Evolutionary conservation across 2,329 filamentous ascomycete genomes (phyloP), one percentile per base, ranked within the genome.

Genomic region (Sporothrix sp.): DNA sequence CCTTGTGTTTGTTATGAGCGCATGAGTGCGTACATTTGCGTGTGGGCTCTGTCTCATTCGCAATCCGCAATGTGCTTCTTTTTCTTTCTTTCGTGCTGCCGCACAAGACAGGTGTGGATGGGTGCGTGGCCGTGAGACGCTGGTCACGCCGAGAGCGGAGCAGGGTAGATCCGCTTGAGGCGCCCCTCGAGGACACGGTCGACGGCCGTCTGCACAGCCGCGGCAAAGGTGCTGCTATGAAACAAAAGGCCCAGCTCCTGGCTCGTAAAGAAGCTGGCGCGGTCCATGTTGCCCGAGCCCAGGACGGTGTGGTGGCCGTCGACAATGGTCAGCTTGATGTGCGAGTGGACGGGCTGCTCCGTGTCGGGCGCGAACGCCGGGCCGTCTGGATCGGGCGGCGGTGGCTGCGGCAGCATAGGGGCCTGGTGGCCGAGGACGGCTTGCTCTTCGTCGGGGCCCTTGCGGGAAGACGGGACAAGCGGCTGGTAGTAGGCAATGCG

Each of bases 181-280:
- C 69, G 65, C 6, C 60, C 64, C 0, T 62, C 57, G 25, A 71
- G 55, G 4, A 63, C 63, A n/a, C 56, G 53, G 3, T 62, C 58
- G 28, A 70, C 62, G 1, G 60, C 59, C 1, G 57, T 53, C 46
- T 58, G 61, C 21, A 71, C 58, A 3, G 50, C 46, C 1, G 39
- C 53, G 4, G 65, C 67, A 39, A 73, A 61, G 0, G 57, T 57
- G 2, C 36, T 48, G 28, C 64, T 66, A 39, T 74, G 66, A 50
- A 81, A 74, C 36, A 81, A 60, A 27, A 93, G 70, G 1, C 87
- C 87, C 20, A 93, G 68, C 66, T 94, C 87, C 65, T 93, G 87
- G 63, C 85, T 90, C 5, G 87, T 93, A 65, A 79, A 90, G 85
- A 85, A 93, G 62, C 85, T 90, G 7, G 87, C 86, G 1, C 87